Evolutionary conservation across 352 stramenopile species (phyloP), one percentile per base, ranked within the genome.

Genomic region (Elongisporangium undulatum): DNA sequence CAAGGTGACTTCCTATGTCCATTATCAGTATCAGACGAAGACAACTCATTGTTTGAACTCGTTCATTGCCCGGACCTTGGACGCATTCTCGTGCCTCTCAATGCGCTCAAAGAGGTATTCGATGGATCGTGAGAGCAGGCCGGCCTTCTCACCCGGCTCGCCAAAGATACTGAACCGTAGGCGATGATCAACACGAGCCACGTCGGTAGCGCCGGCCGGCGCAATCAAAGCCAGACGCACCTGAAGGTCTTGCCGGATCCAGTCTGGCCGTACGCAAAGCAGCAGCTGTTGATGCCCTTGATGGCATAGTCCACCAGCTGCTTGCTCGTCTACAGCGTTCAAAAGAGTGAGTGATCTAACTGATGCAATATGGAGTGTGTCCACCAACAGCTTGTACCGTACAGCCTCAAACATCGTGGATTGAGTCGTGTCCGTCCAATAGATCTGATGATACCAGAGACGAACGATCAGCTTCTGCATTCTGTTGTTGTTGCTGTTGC

Each of bases 261-360:
- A 19, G 89, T 97, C 58, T 96, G 85, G 1, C 90, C 90, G 58
- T 97, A 97, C 8, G 93, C 93, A 66, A 98, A 98, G 61, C 89
- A 97, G 67, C 93, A 98, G 48, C 87, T 93, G 64, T 98, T 97
- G 75, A 96, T 97, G 23, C 92, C 93, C 53, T 88, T 87, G 64
- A 98, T 62, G 6, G 89, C 82, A 51, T 97, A 95, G 56, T 97
- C 88, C 4, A 98, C 87, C 24, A 97, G 74, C 9, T 72, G 75
- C 53, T 94, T 92, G 53, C 85, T 94, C 1, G 82, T 88, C 85
- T 94, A 56, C 6, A 51, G 1, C 3, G 56, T n/a, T 41, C 29
- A 41, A 41, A 2, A 41, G 8, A 41, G 29, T 41, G 29, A 15
- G 29, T n/a, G n/a, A n/a, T 2, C 29, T 9, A 41, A 13, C 29